phyloP scores from a whole-genome alignment of 2,329 filamentous ascomycete genomes.

The Coniochaeta sp. region DNA sequence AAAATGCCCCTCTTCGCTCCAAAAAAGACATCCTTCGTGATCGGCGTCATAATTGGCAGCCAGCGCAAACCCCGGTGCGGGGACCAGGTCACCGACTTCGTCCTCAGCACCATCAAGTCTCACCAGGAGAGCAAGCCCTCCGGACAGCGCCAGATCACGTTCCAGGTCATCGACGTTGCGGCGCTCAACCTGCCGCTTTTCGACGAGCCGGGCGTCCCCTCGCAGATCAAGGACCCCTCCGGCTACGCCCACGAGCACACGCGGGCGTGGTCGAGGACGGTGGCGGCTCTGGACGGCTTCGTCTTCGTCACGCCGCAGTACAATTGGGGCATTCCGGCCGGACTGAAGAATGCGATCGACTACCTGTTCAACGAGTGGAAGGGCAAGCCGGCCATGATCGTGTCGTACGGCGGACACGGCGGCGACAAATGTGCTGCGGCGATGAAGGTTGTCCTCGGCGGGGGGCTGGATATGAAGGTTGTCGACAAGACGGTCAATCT shows the following conservation, averaged over 20 bases:
- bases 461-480: constrained; percentile 14
- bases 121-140: neutral
- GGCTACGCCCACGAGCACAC: constrained; percentile 25
- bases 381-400: constrained; percentile 37
- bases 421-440: constrained; percentile 19
- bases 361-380: constrained; percentile 43
- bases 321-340: constrained; percentile 39
- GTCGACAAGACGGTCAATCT: constrained; percentile 16
- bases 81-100: constrained; percentile 14
- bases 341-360: constrained; percentile 44
- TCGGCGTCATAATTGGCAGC: constrained; percentile 18
- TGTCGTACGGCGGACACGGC: constrained; percentile 37
- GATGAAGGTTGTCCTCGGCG: constrained; percentile 16
- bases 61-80: constrained; percentile 16
- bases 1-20: neutral
- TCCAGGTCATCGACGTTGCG: constrained; percentile 21
- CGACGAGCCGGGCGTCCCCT: constrained; percentile 24
- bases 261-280: constrained; percentile 23
- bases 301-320: constrained; percentile 28
- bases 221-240: constrained; percentile 16
- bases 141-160: neutral
- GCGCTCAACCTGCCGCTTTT: constrained; percentile 25
- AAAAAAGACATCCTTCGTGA: constrained; percentile 7
- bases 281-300: constrained; percentile 23
- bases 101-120: constrained; percentile 10